Conservation (phyloP, 2,329 filamentous ascomycete genomes). For the Colletotrichum sansevieriae region DNA sequence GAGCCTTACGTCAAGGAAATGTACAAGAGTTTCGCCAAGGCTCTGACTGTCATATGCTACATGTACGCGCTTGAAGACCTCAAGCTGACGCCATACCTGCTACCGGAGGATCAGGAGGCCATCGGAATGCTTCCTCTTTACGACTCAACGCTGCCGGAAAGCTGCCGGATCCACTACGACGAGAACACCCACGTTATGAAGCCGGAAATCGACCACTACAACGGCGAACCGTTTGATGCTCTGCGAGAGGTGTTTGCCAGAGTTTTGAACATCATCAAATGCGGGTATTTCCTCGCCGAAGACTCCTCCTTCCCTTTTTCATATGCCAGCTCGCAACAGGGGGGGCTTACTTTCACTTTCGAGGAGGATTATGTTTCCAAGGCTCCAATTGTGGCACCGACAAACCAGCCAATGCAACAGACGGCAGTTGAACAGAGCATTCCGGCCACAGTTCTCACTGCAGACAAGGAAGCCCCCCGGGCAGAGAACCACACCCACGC, state of each 20-base stretch:
- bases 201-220: conserved; percentile 54
- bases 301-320: conserved; percentile 35
- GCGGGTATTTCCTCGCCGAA: conserved; percentile 62
- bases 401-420: not conserved
- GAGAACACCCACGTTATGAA: conserved; percentile 53
- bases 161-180: conserved; percentile 55
- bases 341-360: conserved; percentile 33
- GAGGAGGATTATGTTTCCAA: conserved; percentile 32
- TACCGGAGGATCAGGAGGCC: conserved; percentile 64
- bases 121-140: conserved; percentile 60
- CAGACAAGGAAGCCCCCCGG: not conserved
- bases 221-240: conserved; percentile 16
- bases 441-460: not conserved
- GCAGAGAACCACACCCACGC: not conserved
- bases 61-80: conserved; percentile 55
- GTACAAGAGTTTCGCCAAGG: conserved; percentile 60
- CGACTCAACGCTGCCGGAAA: conserved; percentile 52
- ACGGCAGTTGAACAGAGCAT: not conserved
- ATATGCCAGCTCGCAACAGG: conserved; percentile 21
- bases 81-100: conserved; percentile 61
- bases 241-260: conserved; percentile 52
- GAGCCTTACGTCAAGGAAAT: conserved; percentile 61
- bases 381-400: not conserved
- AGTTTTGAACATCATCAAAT: conserved; percentile 62
- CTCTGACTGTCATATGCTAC: conserved; percentile 63